Evolutionary conservation across 805 yeast species (phyloP).

Genomic region (Torulaspora franciscae): DNA sequence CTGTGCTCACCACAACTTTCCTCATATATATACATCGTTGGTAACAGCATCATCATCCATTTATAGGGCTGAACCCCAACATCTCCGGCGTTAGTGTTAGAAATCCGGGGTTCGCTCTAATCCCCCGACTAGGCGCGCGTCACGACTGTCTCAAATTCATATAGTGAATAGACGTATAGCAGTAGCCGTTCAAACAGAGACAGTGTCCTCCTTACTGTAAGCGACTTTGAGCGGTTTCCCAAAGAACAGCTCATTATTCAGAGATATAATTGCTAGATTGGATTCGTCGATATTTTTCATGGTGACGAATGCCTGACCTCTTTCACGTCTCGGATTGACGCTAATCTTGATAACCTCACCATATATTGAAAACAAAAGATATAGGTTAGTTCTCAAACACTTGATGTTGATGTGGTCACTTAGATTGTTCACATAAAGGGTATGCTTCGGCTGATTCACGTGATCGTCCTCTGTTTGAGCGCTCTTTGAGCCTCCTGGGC

Average conservation of each 20-base stretch:
- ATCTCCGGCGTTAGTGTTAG: slow-evolving; percentile 1
- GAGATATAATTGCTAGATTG: slow-evolving; percentile 43
- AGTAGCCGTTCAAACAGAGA: too few relatives aligned
- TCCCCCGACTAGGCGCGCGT: background rate
- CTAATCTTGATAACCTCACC: slow-evolving; percentile 60
- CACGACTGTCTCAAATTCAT: background rate
- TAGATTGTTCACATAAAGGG: slow-evolving; percentile 56
- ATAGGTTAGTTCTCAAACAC: slow-evolving; percentile 49
- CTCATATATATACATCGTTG: background rate
- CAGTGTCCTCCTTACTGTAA: slow-evolving; percentile 36
- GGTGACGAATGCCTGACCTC: slow-evolving; percentile 67
- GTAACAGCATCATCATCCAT: background rate
- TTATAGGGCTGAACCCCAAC: background rate
- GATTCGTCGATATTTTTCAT: slow-evolving; percentile 49
- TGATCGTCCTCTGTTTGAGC: background rate
- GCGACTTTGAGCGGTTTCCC: slow-evolving; percentile 47
- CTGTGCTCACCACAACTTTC: background rate
- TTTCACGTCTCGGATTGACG: slow-evolving; percentile 40
- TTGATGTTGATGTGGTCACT: slow-evolving; percentile 49
- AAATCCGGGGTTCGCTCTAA: background rate
- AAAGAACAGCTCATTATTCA: slow-evolving; percentile 48
- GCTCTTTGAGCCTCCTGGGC: background rate
- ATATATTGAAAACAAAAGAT: slow-evolving; percentile 53
- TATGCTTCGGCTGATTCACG: slow-evolving; percentile 35
- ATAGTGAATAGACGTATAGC: too few relatives aligned